Conservation (phyloP, 2,329 filamentous ascomycete genomes). For the Pestalotiopsis sp. region DNA sequence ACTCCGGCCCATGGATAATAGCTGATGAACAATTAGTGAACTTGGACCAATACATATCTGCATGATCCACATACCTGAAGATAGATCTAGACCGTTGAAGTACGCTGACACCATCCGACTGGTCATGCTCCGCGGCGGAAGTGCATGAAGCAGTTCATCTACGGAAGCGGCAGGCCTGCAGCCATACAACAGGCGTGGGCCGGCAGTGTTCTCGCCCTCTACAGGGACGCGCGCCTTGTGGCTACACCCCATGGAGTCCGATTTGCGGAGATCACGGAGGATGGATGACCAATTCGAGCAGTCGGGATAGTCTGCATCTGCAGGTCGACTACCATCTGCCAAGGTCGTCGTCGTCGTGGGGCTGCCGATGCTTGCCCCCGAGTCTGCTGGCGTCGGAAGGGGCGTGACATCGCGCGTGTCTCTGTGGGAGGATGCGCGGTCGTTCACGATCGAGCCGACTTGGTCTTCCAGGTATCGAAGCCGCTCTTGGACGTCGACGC, state of each 20-base stretch:
- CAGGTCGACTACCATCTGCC: no score
- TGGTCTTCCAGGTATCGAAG: conserved; percentile 4
- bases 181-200: conserved; percentile 33
- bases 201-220: background rate
- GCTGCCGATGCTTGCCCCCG: background rate
- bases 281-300: conserved; percentile 8
- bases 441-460: background rate
- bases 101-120: conserved; percentile 40
- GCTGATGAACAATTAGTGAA: background rate
- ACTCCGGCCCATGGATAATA: conserved; percentile 30
- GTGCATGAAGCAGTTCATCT: conserved; percentile 33
- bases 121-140: conserved; percentile 35
- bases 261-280: background rate
- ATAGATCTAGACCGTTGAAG: conserved; percentile 36
- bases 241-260: background rate
- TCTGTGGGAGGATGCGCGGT: background rate
- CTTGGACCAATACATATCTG: no score
- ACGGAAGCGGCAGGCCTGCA: conserved; percentile 23
- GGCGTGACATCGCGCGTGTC: background rate
- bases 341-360: background rate
- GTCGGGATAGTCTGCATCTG: background rate
- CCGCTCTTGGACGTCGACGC: background rate
- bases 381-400: background rate
- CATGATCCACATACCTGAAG: conserved; percentile 21
- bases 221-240: background rate